These are phyloP conservation scores for Pseudocercospora macadamiae DNA, from an alignment of 2,329 filamentous ascomycete genomes.

Conservation along the genomic window DNA sequence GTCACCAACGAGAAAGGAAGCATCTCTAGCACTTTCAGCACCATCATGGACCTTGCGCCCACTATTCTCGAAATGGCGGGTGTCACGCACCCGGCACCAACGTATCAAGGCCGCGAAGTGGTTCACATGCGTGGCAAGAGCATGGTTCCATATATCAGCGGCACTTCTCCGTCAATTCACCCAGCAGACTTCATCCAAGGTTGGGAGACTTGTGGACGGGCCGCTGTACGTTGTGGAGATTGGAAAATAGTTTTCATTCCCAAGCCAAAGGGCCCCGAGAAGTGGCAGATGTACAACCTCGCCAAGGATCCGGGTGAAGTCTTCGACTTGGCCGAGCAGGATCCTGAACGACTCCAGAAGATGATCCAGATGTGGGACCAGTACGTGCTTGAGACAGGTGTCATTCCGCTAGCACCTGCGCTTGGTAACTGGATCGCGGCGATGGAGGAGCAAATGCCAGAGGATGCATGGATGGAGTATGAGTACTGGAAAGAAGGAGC, in stretches of 20 bases:
- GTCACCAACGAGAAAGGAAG: constrained; percentile 28
- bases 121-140: constrained; percentile 56
- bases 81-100: constrained; percentile 56
- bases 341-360: constrained; percentile 49
- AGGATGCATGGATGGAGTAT: constrained; percentile 68
- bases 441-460: constrained; percentile 66
- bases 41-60: constrained; percentile 48
- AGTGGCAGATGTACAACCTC: constrained; percentile 62
- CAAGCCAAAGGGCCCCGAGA: constrained; percentile 58
- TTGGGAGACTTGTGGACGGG: constrained; percentile 60
- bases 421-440: constrained; percentile 62
- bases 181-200: constrained; percentile 57
- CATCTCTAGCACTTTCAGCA: constrained; percentile 57
- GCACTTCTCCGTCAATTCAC: constrained; percentile 48
- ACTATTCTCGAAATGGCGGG: constrained; percentile 54
- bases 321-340: constrained; percentile 40
- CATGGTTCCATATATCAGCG: constrained; percentile 48
- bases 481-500: constrained; percentile 64
- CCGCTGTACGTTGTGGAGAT: constrained; percentile 58
- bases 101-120: constrained; percentile 54
- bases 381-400: constrained; percentile 62
- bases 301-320: constrained; percentile 56
- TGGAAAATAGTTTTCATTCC: constrained; percentile 64
- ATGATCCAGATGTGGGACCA: constrained; percentile 60
- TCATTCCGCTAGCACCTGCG: constrained; percentile 62